Evolutionary conservation across 2,329 filamentous ascomycete species (phyloP), one percentile per base, ranked within the genome.

Genomic region (Ascochyta koolunga): DNA sequence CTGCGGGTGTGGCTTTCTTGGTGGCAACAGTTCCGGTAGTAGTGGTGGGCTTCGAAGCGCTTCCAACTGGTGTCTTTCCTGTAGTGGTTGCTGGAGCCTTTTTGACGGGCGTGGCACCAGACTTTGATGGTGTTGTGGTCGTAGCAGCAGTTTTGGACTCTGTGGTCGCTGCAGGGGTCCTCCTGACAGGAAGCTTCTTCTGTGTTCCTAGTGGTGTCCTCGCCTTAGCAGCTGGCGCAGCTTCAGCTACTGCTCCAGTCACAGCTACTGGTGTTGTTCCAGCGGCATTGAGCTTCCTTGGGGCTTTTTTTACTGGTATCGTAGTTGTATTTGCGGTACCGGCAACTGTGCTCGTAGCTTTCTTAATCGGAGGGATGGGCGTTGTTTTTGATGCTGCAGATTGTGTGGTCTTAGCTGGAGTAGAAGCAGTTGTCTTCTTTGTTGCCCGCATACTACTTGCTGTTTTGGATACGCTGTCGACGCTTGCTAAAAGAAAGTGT

Each of bases 401-500:
- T 40, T 54, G 44, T 29, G 54, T 56, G 11, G 59, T 51, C 32
- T 65, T 65, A 10, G 55, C 59, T 24, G 55, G 35, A 18, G 58
- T 54, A 25, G 61, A 62, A 9, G 65, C 50, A n/a, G 61, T 57
- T 5, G 63, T 46, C 49, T 71, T 72, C 58, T 69, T 72, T 19
- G 58, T 56, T 5, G 65, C 60, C 15, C 58, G 56, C 33, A 61
- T 58, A 8, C 60, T 60, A 7, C 60, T 55, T 51, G 67, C 66
- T 13, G 65, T 53, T 50, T 73, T 75, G 6, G 64, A 60, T 1
- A 73, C 41, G 35, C 65, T 69, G 13, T 55, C 63, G 49, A 73
- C 56, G 47, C 68, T 68, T 35, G 68, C 71, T 75, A 35, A 2
- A 42, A 7, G 24, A 25, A 22, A 8, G 13, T 22, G 29, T 63